Evolutionary conservation across 352 stramenopile genomes (phyloP).

Genomic region (Achlya hypogyna): DNA sequence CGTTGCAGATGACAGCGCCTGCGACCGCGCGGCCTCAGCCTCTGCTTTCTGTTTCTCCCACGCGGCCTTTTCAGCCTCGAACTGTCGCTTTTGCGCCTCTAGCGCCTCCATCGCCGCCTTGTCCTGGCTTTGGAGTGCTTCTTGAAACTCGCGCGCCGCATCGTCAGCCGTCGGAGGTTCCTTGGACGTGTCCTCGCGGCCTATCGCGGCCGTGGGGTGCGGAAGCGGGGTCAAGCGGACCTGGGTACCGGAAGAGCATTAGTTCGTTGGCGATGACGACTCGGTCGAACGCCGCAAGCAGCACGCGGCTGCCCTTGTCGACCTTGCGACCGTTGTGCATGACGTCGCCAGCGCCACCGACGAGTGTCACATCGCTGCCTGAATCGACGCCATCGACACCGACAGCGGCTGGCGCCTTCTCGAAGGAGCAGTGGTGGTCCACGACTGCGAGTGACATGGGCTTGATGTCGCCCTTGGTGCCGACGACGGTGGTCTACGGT

Average conservation of each 20-base stretch:
- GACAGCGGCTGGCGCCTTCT: constrained; percentile 31
- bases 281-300: constrained; percentile 57
- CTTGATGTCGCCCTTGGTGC: constrained; percentile 83
- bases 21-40: constrained; percentile 26
- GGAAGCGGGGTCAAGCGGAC: constrained; percentile 25
- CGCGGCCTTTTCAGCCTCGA: constrained; percentile 79
- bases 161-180: constrained; percentile 73
- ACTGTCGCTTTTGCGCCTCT: constrained; percentile 84
- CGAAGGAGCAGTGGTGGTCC: constrained; percentile 76
- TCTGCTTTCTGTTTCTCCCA: constrained; percentile 81
- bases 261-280: constrained; percentile 81
- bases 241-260: constrained; percentile 71
- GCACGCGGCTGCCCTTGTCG: constrained; percentile 30
- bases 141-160: constrained; percentile 82
- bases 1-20: constrained; percentile 16
- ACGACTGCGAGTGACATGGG: constrained; percentile 87
- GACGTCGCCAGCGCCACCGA: constrained; percentile 68
- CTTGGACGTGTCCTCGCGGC: constrained; percentile 13
- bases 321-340: constrained; percentile 82
- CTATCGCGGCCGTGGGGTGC: neutral
- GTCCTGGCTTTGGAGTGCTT: constrained; percentile 65
- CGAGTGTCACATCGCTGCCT: constrained; percentile 26
- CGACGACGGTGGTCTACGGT: constrained; percentile 35
- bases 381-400: constrained; percentile 9
- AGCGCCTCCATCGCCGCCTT: constrained; percentile 68